Evolutionary conservation across 2,329 filamentous ascomycete genomes (phyloP).

Genomic region (Dactylella cylindrospora): DNA sequence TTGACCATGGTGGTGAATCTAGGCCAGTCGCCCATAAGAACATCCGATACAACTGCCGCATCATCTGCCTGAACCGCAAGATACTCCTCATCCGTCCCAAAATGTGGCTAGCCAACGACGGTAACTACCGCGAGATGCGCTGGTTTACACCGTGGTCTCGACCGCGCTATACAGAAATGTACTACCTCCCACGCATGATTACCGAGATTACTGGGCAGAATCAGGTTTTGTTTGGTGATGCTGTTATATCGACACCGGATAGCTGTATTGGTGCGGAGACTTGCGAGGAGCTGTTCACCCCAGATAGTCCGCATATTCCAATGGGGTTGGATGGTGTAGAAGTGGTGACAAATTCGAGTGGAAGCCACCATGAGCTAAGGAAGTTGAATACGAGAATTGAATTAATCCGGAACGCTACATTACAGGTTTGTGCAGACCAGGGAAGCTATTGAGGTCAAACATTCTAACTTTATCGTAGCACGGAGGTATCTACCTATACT

Average conservation of each 20-base stretch:
- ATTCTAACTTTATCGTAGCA: conserved; percentile 49
- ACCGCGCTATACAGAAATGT: conserved; percentile 63
- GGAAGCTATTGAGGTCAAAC: conserved; percentile 44
- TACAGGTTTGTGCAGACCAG: conserved; percentile 57
- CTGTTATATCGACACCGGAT: conserved; percentile 63
- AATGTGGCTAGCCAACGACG: conserved; percentile 70
- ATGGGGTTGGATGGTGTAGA: conserved; percentile 71
- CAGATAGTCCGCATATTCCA: conserved; percentile 60
- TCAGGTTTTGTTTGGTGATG: conserved; percentile 69
- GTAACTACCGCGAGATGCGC: conserved; percentile 64
- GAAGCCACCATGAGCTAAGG: conserved; percentile 67
- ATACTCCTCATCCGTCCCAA: conserved; percentile 73
- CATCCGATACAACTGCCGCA: conserved; percentile 66
- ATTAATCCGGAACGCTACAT: conserved; percentile 67
- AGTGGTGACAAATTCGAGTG: conserved; percentile 70
- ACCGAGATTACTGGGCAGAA: conserved; percentile 60
- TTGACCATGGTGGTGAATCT: conserved; percentile 51
- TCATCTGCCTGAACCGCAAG: conserved; percentile 66
- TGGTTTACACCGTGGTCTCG: conserved; percentile 67
- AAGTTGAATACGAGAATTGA: conserved; percentile 67
- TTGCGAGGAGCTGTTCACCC: conserved; percentile 69
- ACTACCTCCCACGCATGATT: conserved; percentile 64
- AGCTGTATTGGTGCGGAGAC: conserved; percentile 66
- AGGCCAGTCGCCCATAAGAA: conserved; percentile 64
- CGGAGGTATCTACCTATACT: conserved; percentile 60